These are phyloP conservation scores for Lathyrus oleraceus DNA, from an alignment of 306 rosid genomes.

Conservation along the genomic window DNA sequence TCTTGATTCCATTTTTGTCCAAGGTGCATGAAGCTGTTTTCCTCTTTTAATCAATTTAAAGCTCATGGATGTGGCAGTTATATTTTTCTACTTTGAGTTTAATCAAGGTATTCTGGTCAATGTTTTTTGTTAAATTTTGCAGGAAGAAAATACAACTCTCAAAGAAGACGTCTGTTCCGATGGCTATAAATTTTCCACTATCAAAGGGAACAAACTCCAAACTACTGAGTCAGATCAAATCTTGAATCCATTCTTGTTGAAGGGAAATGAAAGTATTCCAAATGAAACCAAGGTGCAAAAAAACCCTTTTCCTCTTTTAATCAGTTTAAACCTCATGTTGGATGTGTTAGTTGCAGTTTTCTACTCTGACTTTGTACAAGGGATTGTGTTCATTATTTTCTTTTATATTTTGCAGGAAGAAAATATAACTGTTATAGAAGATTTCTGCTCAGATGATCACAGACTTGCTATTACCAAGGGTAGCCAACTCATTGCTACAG, in stretches of 20 bases:
- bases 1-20: constrained; percentile 35
- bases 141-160: constrained; percentile 48
- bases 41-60: constrained; percentile 21
- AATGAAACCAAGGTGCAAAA: constrained; percentile 45
- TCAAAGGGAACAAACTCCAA: constrained; percentile 15
- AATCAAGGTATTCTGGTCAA: constrained; percentile 25
- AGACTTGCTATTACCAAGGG: constrained; percentile 37
- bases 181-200: constrained; percentile 37
- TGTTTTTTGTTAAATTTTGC: constrained; percentile 39
- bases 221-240: constrained; percentile 34
- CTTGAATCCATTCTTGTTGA: constrained; percentile 33
- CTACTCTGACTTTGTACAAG: constrained; percentile 22
- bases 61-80: constrained; percentile 9
- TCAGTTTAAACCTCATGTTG: constrained; percentile 19
- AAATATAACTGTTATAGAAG: constrained; percentile 39
- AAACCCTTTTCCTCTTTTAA: constrained; percentile 1
- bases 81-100: constrained; percentile 16
- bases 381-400: constrained; percentile 26
- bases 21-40: constrained; percentile 36
- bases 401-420: constrained; percentile 49
- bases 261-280: constrained; percentile 35
- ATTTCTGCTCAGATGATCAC: constrained; percentile 37
- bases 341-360: constrained; percentile 12
- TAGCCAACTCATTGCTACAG: constrained; percentile 27
- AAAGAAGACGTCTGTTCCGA: constrained; percentile 37